These are phyloP conservation scores for Lactarius tabidus DNA, from an alignment of 768 basidiomycete species.

Conservation along the genomic window DNA sequence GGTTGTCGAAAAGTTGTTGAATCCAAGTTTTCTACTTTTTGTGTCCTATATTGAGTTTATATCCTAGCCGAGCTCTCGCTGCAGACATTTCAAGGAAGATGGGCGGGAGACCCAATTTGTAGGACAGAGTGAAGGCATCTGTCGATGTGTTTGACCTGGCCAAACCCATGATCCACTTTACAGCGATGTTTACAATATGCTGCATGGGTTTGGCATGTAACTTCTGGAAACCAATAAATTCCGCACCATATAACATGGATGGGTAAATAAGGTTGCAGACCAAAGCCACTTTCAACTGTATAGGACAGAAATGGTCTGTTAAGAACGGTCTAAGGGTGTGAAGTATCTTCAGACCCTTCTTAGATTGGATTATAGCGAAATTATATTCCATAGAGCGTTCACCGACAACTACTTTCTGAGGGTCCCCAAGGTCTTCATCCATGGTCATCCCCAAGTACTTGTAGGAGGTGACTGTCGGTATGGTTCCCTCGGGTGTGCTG, in stretches of 20 bases:
- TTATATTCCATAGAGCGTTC: background rate
- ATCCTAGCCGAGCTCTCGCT: background rate
- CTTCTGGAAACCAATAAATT: background rate
- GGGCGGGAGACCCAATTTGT: background rate
- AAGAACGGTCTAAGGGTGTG: background rate
- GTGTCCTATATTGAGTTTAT: background rate
- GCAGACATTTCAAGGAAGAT: background rate
- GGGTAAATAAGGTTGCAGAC: background rate
- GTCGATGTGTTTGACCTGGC: background rate
- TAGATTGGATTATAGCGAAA: background rate
- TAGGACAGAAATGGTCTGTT: background rate
- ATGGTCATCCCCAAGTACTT: slow-evolving; percentile 38
- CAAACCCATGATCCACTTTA: background rate
- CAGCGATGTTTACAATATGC: background rate
- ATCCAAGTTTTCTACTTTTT: background rate
- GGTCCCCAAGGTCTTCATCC: slow-evolving; percentile 17
- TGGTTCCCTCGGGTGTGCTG: background rate
- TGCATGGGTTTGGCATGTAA: background rate
- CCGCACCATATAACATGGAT: background rate
- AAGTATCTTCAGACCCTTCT: background rate
- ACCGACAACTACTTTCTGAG: background rate
- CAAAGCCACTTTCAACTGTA: background rate
- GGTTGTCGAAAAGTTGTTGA: background rate
- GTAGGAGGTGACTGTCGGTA: slow-evolving; percentile 14
- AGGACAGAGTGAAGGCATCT: background rate